Evolutionary conservation across 495 filamentous ascomycete genomes (phyloP), one percentile per base, ranked within the genome.

Genomic region (Penicillium macrosclerotiorum): DNA sequence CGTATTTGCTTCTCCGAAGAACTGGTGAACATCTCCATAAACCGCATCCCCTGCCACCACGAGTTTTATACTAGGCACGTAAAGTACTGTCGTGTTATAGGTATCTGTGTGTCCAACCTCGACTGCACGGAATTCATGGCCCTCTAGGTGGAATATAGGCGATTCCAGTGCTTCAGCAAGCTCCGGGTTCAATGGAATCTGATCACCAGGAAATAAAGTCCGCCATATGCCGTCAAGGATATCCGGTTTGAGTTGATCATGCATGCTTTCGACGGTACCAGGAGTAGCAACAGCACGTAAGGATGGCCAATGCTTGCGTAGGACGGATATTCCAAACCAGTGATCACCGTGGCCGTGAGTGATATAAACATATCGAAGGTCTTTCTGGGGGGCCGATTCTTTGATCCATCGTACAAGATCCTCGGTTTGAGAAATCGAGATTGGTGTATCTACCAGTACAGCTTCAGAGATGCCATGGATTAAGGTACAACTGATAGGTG

Each of bases 321-420:
- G 42, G 6, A 50, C 17, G 0, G 59, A 37, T 1, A 63, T 20
- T 8, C 65, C 64, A 42, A 71, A 73, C 49, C 59, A 77, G 38
- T 77, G 69, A 52, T 77, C 69, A 7, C 67, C 71, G 43, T 75
- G 71, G n/a, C 66, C 69, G 42, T 75, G 71, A 8, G 71, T 72
- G 36, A 75, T 59, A 53, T 72, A 75, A 17, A 77, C 61, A 9
- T 60, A 52, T 0, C 44, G 58, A 5, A 75, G 51, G 12, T 55
- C 59, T 23, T 62, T 66, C 4, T 30, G 31, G 7, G 45, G 40
- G 0, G 49, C n/a, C n/a, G n/a, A n/a, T n/a, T n/a, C 43, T 9
- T 45, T 38, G 25, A 58, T 50, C 51, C 47, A 62, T 12, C 38
- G 19, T 8, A 39, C 40, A 7, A 61, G 44, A 1, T 52, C 44